A percentile compares a stretch with the other conserved stretches of the same genome.
Conservation (phyloP, 176 grass and related monocot genomes). For the Avena atlantica region DNA sequence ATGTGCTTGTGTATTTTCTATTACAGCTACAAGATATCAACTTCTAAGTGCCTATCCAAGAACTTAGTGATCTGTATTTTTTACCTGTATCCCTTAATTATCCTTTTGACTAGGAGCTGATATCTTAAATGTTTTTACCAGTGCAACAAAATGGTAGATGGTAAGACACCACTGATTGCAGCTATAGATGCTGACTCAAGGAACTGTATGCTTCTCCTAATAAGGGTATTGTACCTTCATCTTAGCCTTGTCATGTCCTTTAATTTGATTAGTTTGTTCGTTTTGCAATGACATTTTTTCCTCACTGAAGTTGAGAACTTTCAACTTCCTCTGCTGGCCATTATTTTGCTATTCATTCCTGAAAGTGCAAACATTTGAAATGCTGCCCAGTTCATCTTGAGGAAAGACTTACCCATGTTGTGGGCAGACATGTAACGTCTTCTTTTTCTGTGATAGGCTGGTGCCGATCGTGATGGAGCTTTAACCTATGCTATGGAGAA, state of each 20-base stretch:
- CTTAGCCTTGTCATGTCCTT: neutral
- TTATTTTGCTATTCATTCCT: constrained; percentile 8
- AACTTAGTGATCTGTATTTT: neutral
- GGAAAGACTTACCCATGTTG: neutral
- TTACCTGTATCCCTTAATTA: neutral
- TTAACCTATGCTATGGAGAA: constrained; percentile 7
- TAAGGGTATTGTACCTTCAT: constrained; percentile 6
- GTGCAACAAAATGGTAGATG: constrained; percentile 11
- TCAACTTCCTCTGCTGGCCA: neutral
- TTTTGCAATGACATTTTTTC: neutral
- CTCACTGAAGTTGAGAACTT: neutral
- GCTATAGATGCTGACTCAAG: neutral
- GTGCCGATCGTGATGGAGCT: neutral
- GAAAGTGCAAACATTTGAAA: neutral
- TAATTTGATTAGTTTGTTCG: neutral
- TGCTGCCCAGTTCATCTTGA: neutral
- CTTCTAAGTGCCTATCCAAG: too few species aligned
- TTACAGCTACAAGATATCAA: too few species aligned
- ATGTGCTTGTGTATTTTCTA: neutral
- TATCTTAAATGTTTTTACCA: neutral
- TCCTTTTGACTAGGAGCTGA: constrained; percentile 14
- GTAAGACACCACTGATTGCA: neutral
- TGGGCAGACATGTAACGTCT: neutral
- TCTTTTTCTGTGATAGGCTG: constrained; percentile 11
- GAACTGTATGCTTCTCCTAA: constrained; percentile 22